Base-by-base conservation (phyloP, 179 eudicot genomes). In the Sideroxylon spinosum region DNA sequence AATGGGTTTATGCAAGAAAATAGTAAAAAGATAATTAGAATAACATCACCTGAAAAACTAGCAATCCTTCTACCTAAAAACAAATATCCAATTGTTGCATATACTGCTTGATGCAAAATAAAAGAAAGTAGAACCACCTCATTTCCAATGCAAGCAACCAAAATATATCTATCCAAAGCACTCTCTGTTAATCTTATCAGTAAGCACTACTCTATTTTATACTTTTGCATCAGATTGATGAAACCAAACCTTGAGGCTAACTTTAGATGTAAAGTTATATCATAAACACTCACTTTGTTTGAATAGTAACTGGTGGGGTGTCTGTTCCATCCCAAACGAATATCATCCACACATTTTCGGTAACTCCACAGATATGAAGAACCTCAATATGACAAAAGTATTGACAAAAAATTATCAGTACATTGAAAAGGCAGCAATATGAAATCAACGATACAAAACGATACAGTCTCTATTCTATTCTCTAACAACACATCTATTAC, bases 271-370 rank as follows among this genome's bases (percentile, higher is more conserved):
- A 32, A 55, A 53, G 63, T 8, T 73, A 73, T 73, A 53, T n/a
- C 17, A 53, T 26, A 72, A 69, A 74, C 17, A 86, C 97, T 86
- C 77, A 95, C 99, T 86, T 88, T 59, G 86, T 71, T 59, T 83
- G 81, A 50, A 91, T 73, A 57, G 74, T 67, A 80, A 81, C 90
- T 55, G 84, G 88, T 59, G 95, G 98, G 68, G 92, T 81, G 77
- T 96, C 99, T 48, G 86, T 91, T 82, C 99, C 99, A 87, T 96
- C 98, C 99, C 99, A 96, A 78, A 91, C 83, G 85, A 86, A 90
- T 72, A 91, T 85, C 86, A 92, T 79, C 92, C 88, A 83, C 78
- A 90, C 87, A 78, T 85, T 87, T 73, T 87, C 52, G 48, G 74
- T 62, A 26, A 88, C 88, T 87, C 86, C 90, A 81, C 65, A 84